phyloP scores from a whole-genome alignment of 2,329 filamentous ascomycete species.

The Whalleya microplaca region DNA sequence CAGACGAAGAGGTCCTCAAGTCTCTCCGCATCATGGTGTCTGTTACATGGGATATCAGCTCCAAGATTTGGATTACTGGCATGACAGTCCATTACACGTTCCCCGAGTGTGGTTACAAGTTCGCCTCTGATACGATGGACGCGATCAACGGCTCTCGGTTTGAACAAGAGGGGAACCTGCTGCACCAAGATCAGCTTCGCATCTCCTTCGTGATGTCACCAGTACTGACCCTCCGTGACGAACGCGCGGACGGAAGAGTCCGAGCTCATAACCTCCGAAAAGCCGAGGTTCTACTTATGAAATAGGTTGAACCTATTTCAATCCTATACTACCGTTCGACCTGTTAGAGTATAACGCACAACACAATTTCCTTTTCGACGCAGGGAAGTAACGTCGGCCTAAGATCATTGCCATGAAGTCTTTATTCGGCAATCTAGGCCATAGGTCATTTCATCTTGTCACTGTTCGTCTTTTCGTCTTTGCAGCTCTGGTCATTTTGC shows the following conservation, averaged over 20 bases:
- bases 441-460: background rate
- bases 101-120: conserved; percentile 34
- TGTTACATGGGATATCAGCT: conserved; percentile 32
- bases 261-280: conserved; percentile 31
- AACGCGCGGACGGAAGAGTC: conserved; percentile 27
- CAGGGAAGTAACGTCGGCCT: background rate
- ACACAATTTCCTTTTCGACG: background rate
- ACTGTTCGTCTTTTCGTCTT: no score
- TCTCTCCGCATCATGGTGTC: conserved; percentile 29
- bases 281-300: conserved; percentile 38
- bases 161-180: conserved; percentile 23
- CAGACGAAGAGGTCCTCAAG: conserved; percentile 22
- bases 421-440: background rate
- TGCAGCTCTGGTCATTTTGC: no score
- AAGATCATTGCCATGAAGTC: background rate
- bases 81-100: conserved; percentile 38
- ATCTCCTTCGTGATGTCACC: conserved; percentile 36
- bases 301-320: conserved; percentile 21
- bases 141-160: conserved; percentile 33
- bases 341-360: background rate
- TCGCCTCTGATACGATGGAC: conserved; percentile 32
- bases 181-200: conserved; percentile 32
- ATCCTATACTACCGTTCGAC: background rate
- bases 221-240: conserved; percentile 31
- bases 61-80: conserved; percentile 36